A percentile compares a stretch with the other conserved stretches of the same genome.
phyloP scores from a whole-genome alignment of 208 protist species.

The Angomonas ambiguus region DNA sequence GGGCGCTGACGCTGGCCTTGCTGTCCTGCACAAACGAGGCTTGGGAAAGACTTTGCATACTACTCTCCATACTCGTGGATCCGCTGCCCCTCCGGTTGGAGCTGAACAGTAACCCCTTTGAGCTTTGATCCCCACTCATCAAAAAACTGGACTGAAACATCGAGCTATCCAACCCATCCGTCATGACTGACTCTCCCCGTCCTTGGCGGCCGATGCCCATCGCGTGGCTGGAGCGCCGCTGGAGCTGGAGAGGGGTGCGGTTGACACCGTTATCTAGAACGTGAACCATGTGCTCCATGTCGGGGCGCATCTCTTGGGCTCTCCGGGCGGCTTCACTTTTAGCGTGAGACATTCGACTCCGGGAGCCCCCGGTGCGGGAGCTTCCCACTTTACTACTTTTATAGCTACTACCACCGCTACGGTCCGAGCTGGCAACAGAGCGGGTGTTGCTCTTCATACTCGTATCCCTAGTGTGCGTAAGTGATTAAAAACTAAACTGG shows the following conservation, averaged over 20 bases:
- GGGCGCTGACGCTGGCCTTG: conserved; percentile 1
- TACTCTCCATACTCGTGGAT: conserved; percentile 29
- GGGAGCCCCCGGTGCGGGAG: neutral
- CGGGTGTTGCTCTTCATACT: neutral
- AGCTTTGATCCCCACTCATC: conserved; percentile 20
- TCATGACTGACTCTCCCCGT: conserved; percentile 12
- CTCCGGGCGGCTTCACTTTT: conserved; percentile 45
- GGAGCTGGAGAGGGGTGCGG: conserved; percentile 77
- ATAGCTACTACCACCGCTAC: neutral
- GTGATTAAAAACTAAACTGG: conserved; percentile 2
- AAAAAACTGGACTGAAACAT: conserved; percentile 72
- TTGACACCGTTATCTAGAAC: conserved; percentile 84
- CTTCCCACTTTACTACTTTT: conserved; percentile 2
- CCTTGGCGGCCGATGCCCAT: conserved; percentile 15
- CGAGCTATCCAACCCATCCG: conserved; percentile 36
- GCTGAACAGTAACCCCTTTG: conserved; percentile 9
- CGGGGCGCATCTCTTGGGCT: conserved; percentile 32
- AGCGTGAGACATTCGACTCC: neutral
- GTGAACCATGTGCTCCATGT: conserved; percentile 59
- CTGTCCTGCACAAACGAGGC: conserved; percentile 3
- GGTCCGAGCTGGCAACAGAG: neutral
- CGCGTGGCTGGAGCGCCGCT: conserved; percentile 24
- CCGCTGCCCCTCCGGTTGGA: conserved; percentile 16
- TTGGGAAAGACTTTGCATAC: conserved; percentile 28
- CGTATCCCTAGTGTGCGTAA: too few species aligned